Evolutionary conservation across 2,329 filamentous ascomycete genomes (phyloP).

Genomic region (Penicillium sp.): DNA sequence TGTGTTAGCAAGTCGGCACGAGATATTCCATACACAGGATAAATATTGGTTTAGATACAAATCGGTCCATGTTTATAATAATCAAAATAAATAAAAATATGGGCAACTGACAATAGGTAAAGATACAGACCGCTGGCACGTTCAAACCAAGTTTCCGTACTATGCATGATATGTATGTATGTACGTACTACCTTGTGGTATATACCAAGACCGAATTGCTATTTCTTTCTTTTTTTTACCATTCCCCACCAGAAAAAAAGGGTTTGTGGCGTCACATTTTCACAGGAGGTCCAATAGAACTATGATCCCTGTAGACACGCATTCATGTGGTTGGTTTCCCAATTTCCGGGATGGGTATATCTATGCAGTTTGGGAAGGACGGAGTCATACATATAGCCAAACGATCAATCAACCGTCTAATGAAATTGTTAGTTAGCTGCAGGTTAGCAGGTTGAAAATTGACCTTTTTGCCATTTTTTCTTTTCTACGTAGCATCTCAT

Average conservation of each 20-base stretch:
- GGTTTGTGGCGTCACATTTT: conserved; percentile 9
- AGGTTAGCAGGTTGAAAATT: neutral
- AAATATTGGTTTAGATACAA: neutral
- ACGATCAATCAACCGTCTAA: neutral
- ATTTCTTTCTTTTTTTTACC: neutral
- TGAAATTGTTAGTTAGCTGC: neutral
- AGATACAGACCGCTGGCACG: neutral
- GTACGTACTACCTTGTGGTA: neutral
- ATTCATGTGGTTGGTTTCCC: conserved; percentile 3
- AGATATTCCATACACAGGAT: neutral
- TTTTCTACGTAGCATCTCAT: neutral
- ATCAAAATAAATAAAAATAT: neutral
- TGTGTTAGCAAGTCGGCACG: neutral
- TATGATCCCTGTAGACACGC: conserved; percentile 5
- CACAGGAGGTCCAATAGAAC: neutral
- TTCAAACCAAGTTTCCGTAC: neutral
- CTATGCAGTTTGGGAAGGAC: neutral
- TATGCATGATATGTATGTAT: conserved; percentile 1
- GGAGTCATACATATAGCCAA: neutral
- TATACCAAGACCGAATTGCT: neutral
- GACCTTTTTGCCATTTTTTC: neutral
- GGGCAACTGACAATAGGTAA: neutral
- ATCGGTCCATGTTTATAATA: neutral
- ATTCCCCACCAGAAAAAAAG: neutral
- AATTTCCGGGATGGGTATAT: conserved; percentile 5